Evolutionary conservation across 352 stramenopile genomes (phyloP).

Genomic region (Phytophthora podocarpi): DNA sequence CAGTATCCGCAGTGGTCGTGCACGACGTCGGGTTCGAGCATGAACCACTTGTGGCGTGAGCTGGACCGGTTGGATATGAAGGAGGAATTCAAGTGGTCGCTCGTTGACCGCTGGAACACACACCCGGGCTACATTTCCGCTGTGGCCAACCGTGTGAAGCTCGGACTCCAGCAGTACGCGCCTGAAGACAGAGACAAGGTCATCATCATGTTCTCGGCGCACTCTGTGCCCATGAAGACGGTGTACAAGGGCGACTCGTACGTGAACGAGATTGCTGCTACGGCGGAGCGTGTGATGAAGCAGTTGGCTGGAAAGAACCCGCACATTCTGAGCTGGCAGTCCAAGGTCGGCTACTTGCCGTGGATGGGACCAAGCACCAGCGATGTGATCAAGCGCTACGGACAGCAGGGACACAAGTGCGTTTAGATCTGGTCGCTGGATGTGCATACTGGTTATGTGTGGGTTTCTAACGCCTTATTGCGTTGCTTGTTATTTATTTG

Average conservation of each 20-base stretch:
- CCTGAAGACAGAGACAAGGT: conserved; percentile 88
- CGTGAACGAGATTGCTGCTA: conserved; percentile 84
- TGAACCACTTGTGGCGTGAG: conserved; percentile 91
- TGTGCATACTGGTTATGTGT: neutral
- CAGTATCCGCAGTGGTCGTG: conserved; percentile 99
- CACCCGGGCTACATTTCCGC: conserved; percentile 95
- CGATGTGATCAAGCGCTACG: conserved; percentile 93
- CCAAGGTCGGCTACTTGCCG: conserved; percentile 97
- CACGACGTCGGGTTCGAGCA: conserved; percentile 96
- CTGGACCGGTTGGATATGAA: conserved; percentile 89
- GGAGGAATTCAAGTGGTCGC: conserved; percentile 81
- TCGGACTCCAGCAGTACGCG: conserved; percentile 92
- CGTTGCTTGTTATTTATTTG: conserved; percentile 1
- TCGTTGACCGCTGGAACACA: conserved; percentile 94
- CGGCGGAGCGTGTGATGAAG: conserved; percentile 76
- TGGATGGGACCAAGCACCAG: conserved; percentile 99
- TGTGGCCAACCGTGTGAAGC: conserved; percentile 92
- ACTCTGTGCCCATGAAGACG: conserved; percentile 91
- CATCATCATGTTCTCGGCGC: conserved; percentile 91
- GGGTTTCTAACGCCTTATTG: conserved; percentile 7
- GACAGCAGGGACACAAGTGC: conserved; percentile 91
- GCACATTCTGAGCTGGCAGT: conserved; percentile 96
- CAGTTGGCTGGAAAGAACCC: conserved; percentile 66
- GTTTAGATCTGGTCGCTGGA: conserved; percentile 12
- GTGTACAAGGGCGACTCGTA: conserved; percentile 91